Conservation (phyloP, 306 rosid species). For the Rubus parviflorus region DNA sequence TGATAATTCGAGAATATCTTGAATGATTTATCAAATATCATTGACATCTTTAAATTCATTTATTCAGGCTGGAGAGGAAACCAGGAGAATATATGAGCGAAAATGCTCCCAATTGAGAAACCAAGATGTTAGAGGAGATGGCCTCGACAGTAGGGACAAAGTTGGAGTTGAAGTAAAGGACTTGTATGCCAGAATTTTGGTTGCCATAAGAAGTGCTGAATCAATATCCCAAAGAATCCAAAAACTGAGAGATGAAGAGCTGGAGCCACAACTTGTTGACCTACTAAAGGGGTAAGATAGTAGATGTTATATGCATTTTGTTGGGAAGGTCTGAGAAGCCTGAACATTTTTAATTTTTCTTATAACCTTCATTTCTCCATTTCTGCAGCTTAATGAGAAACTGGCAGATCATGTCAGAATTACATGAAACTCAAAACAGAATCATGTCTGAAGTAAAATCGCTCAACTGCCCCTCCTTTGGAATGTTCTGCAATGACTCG, state of each 20-base stretch:
- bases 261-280: slow-evolving; percentile 70
- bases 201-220: slow-evolving; percentile 68
- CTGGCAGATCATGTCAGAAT: slow-evolving; percentile 64
- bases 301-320: not conserved
- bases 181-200: slow-evolving; percentile 60
- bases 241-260: slow-evolving; percentile 66
- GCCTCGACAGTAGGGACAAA: slow-evolving; percentile 44
- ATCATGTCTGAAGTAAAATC: slow-evolving; percentile 62
- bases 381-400: slow-evolving; percentile 60
- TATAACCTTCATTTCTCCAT: slow-evolving; percentile 17
- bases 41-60: slow-evolving; percentile 1
- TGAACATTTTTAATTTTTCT: not conserved
- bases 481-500: slow-evolving; percentile 59
- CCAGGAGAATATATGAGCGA: slow-evolving; percentile 44
- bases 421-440: slow-evolving; percentile 62
- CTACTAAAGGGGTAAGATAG: slow-evolving; percentile 64
- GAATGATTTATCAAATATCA: not conserved
- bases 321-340: not conserved
- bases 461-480: slow-evolving; percentile 50
- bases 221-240: slow-evolving; percentile 63
- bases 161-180: slow-evolving; percentile 50
- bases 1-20: not conserved
- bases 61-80: slow-evolving; percentile 65
- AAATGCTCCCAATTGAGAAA: slow-evolving; percentile 55
- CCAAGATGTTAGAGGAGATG: slow-evolving; percentile 58